A percentile compares a stretch with the other conserved stretches of the same genome.
phyloP scores from a whole-genome alignment of 2,329 filamentous ascomycete species.

The Aphanocladium album region DNA sequence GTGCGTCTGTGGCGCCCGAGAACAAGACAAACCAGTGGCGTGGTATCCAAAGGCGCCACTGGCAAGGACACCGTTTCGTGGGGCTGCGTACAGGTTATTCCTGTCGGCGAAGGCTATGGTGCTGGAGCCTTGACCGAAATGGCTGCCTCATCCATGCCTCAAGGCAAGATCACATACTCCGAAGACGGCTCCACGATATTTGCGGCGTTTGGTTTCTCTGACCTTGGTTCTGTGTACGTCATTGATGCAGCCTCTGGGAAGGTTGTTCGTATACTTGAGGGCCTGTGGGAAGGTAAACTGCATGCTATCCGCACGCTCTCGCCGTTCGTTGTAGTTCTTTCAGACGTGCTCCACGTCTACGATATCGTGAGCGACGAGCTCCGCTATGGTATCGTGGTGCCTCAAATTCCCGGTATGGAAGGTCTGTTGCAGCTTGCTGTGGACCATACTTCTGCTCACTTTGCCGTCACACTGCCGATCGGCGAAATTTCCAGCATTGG shows the following conservation, averaged over 20 bases:
- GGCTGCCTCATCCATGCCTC: conserved; percentile 25
- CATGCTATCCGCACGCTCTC: conserved; percentile 67
- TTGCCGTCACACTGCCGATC: conserved; percentile 55
- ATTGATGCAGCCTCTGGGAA: conserved; percentile 67
- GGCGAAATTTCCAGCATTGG: conserved; percentile 50
- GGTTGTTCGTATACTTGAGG: conserved; percentile 62
- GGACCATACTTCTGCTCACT: conserved; percentile 59
- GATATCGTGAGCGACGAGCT: conserved; percentile 77
- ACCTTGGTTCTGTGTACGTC: conserved; percentile 63
- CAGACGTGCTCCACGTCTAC: conserved; percentile 70
- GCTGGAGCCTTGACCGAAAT: conserved; percentile 32
- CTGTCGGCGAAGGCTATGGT: conserved; percentile 47
- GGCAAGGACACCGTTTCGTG: conserved; percentile 65
- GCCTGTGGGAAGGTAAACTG: conserved; percentile 60
- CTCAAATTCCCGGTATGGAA: conserved; percentile 32
- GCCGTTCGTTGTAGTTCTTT: conserved; percentile 69
- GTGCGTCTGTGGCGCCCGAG: conserved; percentile 80
- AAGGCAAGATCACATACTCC: conserved; percentile 70
- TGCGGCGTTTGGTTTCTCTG: conserved; percentile 51
- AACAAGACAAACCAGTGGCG: conserved; percentile 61
- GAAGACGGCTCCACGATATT: conserved; percentile 82
- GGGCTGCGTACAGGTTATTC: conserved; percentile 60
- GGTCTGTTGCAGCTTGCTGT: conserved; percentile 64
- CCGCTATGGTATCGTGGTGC: conserved; percentile 59
- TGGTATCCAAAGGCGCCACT: conserved; percentile 54